phyloP scores from a whole-genome alignment of 176 grass and related monocot genomes.

The Neostapfia colusana region DNA sequence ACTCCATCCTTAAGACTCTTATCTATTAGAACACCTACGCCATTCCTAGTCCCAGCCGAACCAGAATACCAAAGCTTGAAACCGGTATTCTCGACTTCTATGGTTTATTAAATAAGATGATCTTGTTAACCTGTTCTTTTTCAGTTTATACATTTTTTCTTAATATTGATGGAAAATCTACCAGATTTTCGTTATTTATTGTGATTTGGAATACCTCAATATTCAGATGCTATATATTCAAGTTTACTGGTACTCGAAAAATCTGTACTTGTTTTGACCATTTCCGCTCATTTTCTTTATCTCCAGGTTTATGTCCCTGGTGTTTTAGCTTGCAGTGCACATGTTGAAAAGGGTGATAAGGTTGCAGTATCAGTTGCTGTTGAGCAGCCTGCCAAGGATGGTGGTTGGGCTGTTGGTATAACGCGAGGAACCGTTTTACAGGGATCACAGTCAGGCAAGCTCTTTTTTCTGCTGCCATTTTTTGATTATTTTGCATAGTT shows the following conservation, averaged over 20 bases:
- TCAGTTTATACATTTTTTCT: slow-evolving; percentile 4
- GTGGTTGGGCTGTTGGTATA: slow-evolving; percentile 80
- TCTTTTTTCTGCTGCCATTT: slow-evolving; percentile 5
- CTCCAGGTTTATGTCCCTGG: slow-evolving; percentile 88
- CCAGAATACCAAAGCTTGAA: too few species aligned
- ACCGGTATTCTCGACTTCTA: too few species aligned
- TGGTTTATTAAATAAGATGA: slow-evolving; percentile 9
- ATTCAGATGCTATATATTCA: not conserved
- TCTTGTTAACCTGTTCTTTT: not conserved
- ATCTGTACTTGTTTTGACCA: slow-evolving; percentile 4
- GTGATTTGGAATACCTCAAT: not conserved
- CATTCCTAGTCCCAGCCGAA: too few species aligned
- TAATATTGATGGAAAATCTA: not conserved
- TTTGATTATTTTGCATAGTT: slow-evolving; percentile 2
- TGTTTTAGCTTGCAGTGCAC: slow-evolving; percentile 92
- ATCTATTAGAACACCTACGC: too few species aligned
- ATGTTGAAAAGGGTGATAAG: slow-evolving; percentile 89
- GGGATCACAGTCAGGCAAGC: slow-evolving; percentile 69
- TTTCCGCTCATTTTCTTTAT: slow-evolving; percentile 19
- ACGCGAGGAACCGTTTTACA: slow-evolving; percentile 85
- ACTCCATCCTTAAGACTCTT: too few species aligned
- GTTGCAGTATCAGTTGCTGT: slow-evolving; percentile 86
- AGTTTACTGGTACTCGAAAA: slow-evolving; percentile 23
- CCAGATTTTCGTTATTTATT: not conserved
- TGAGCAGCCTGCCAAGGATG: slow-evolving; percentile 58